These are phyloP conservation scores for Pleurotus djamor DNA, from an alignment of 768 basidiomycete genomes.

Conservation along the genomic window DNA sequence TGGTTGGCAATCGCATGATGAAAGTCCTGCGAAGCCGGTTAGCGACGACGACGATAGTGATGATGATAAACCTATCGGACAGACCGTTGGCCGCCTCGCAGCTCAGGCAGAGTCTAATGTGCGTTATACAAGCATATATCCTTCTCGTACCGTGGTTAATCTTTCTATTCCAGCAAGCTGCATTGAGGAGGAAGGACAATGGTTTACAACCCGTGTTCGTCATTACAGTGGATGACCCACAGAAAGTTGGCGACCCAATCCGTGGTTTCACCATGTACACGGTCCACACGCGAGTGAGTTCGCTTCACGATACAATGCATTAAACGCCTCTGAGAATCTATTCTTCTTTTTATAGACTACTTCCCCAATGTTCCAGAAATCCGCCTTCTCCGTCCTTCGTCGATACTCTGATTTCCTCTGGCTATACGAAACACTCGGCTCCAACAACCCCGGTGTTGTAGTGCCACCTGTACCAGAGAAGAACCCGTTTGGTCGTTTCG, in stretches of 20 bases:
- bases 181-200: conserved; percentile 31
- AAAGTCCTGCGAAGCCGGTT: conserved; percentile 10
- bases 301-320: not conserved
- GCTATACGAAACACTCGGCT: conserved; percentile 85
- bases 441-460: conserved; percentile 95
- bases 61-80: conserved; percentile 66
- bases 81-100: conserved; percentile 24
- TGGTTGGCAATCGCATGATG: conserved; percentile 53
- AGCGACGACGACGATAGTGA: conserved; percentile 61
- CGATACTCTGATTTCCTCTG: conserved; percentile 98
- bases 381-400: conserved; percentile 89
- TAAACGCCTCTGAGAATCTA: not conserved
- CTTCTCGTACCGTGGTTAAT: not conserved
- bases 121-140: not conserved
- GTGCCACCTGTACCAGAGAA: conserved; percentile 98
- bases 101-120: conserved; percentile 4
- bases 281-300: conserved; percentile 78
- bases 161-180: conserved; percentile 10
- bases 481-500: conserved; percentile 90
- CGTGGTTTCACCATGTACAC: conserved; percentile 96
- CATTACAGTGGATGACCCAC: conserved; percentile 95
- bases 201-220: conserved; percentile 70
- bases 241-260: conserved; percentile 95
- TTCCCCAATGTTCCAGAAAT: conserved; percentile 80
- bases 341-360: conserved; percentile 57